Evolutionary conservation across 225 moss, liverwort and hornwort species (phyloP).

Genomic region (Bryoerythrophyllum caledonicum): DNA sequence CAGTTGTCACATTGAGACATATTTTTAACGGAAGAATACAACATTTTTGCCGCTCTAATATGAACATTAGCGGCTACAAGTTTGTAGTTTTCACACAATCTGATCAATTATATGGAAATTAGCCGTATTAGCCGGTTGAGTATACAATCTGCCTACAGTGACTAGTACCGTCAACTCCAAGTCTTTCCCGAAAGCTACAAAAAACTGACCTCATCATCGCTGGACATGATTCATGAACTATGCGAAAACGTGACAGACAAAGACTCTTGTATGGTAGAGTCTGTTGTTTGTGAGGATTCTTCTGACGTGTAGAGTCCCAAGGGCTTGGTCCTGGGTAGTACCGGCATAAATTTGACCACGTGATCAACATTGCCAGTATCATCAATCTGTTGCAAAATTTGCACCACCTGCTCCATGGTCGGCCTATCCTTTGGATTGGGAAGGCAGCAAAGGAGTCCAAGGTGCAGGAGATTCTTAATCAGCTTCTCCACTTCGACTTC

Average conservation of each 20-base stretch:
- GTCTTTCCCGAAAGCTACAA: not conserved
- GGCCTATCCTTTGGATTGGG: no score
- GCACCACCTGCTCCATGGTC: no score
- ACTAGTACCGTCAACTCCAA: not conserved
- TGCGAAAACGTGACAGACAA: not conserved
- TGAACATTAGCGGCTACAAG: not conserved
- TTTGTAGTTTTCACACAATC: not conserved
- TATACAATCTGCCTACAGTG: not conserved
- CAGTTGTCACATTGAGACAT: not conserved
- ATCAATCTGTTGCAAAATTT: no score
- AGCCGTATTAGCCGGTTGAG: not conserved
- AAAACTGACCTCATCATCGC: not conserved
- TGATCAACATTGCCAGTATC: no score
- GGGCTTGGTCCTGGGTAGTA: not conserved
- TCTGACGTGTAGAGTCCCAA: no score
- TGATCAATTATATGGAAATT: not conserved
- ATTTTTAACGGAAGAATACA: not conserved
- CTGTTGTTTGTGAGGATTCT: not conserved
- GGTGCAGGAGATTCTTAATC: no score
- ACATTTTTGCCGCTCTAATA: not conserved
- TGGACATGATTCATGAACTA: not conserved
- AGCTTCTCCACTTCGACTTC: no score
- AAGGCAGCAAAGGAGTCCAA: no score
- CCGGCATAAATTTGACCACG: not conserved
- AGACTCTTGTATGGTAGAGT: not conserved